Evolutionary conservation across 179 eudicot species (phyloP), one percentile per base, ranked within the genome.

Genomic region (Amaranthus tricolor): DNA sequence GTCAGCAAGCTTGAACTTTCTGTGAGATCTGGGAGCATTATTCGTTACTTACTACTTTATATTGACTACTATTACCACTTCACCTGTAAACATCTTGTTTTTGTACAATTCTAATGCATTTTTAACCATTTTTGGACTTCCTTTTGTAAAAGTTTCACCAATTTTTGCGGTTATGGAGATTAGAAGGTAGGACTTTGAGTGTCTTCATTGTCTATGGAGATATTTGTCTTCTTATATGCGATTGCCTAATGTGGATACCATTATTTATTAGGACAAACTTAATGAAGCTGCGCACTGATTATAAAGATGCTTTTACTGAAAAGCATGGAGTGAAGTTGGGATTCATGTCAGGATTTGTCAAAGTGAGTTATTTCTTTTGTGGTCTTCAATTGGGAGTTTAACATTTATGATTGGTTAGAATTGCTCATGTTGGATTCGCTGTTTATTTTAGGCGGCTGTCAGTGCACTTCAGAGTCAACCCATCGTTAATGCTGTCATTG

Each of bases 311-410:
- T 67, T 95, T 95, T 82, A 83, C 86, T 67, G 97, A 95, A 82
- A 95, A 95, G 84, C 99, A 95, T 84, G 99, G 99, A 61, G 99
- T 95, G 68, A 95, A 95, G 84, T 74, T 95, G 83, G 99, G 99
- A 68, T 85, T 95, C 53, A 95, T 95, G 99, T 95, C 99, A 48
- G 98, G 99, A 62, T 95, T 95, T 82, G 90, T 95, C 43, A 95
- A 95, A 81, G 98, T 94, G 82, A 50, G 86, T 70, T 13, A 51
- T 53, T 60, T 75, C 44, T 20, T 47, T 62, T 70, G 50, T 62
- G 55, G 5, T 72, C 68, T 76, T 49, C 45, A 9, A 31, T 44
- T 47, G 17, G 6, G 31, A 40, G 5, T 51, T 66, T 52, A 17
- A 53, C 49, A 4, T 62, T 71, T 51, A 24, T 53, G 49, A 9